Evolutionary conservation across 352 stramenopile species (phyloP).

Genomic region (Globisporangium cederbergense): DNA sequence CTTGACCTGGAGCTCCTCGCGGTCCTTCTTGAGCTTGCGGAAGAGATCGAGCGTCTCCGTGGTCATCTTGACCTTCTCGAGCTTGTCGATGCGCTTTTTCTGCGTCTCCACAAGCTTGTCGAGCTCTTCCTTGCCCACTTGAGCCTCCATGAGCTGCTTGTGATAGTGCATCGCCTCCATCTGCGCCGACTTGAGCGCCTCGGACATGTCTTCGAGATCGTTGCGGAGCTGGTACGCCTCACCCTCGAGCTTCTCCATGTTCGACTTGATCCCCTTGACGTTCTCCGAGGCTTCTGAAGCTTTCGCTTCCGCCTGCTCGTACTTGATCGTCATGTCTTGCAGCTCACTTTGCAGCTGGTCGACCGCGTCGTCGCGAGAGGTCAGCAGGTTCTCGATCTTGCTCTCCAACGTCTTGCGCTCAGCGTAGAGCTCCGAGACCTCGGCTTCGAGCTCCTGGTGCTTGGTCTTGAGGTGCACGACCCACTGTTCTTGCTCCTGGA

Average conservation of each 20-base stretch:
- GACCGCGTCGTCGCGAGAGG: slow-evolving; percentile 22
- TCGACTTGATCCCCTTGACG: slow-evolving; percentile 31
- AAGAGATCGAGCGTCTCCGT: slow-evolving; percentile 68
- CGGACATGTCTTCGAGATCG: slow-evolving; percentile 45
- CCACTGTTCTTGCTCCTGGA: slow-evolving; percentile 26
- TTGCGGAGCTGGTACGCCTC: slow-evolving; percentile 41
- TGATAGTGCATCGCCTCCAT: slow-evolving; percentile 53
- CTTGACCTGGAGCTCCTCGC: slow-evolving; percentile 41
- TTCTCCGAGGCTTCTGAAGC: slow-evolving; percentile 18
- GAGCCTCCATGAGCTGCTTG: slow-evolving; percentile 37
- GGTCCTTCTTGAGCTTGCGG: slow-evolving; percentile 60
- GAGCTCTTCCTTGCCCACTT: slow-evolving; percentile 41
- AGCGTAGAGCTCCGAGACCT: slow-evolving; percentile 30
- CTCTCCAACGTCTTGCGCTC: slow-evolving; percentile 23
- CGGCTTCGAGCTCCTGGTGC: slow-evolving; percentile 28
- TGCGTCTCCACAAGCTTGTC: slow-evolving; percentile 49
- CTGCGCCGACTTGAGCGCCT: slow-evolving; percentile 54
- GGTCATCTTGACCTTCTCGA: slow-evolving; percentile 85
- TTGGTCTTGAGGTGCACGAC: slow-evolving; percentile 23
- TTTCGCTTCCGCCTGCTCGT: slow-evolving; percentile 23
- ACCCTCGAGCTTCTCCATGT: slow-evolving; percentile 52
- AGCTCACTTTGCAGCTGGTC: slow-evolving; percentile 31
- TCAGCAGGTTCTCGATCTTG: slow-evolving; percentile 29
- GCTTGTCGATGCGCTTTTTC: slow-evolving; percentile 64
- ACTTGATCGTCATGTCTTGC: slow-evolving; percentile 26